These are phyloP conservation scores for Ehretia macrophylla DNA, from an alignment of 257 asterid species.

Conservation along the genomic window DNA sequence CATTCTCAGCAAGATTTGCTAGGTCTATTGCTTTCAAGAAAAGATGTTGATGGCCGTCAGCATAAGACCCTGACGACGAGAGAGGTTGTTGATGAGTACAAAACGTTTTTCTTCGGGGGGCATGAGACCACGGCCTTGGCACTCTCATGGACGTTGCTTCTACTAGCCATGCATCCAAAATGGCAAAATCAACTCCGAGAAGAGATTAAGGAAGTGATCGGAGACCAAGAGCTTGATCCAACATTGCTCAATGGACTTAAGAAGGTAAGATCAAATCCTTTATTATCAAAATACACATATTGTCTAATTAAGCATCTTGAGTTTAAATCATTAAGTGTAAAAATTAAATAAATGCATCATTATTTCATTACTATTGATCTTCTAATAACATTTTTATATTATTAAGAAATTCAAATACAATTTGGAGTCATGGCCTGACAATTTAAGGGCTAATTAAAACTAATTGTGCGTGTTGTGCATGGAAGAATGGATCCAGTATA, in stretches of 20 bases:
- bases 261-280: constrained; percentile 42
- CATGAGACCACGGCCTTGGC: constrained; percentile 87
- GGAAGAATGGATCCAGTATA: too few species aligned
- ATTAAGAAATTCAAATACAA: too few species aligned
- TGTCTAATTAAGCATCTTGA: too few species aligned
- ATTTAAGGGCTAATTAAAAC: too few species aligned
- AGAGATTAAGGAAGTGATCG: constrained; percentile 58
- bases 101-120: constrained; percentile 88
- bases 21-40: constrained; percentile 48
- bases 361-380: too few species aligned
- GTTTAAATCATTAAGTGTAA: too few species aligned
- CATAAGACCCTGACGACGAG: constrained; percentile 38
- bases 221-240: constrained; percentile 43
- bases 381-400: too few species aligned
- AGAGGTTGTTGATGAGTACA: constrained; percentile 87
- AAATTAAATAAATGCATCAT: too few species aligned
- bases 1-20: constrained; percentile 45
- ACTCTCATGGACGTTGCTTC: constrained; percentile 76
- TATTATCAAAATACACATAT: background rate
- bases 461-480: too few species aligned
- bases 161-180: constrained; percentile 54
- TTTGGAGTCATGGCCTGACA: too few species aligned
- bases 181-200: constrained; percentile 71
- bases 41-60: constrained; percentile 26
- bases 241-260: constrained; percentile 56